Percentiles rank a stretch among this genome's conserved stretches.
Evolutionary conservation across 768 basidiomycete genomes (phyloP).

Genomic region (Tricholoma saponaceum): DNA sequence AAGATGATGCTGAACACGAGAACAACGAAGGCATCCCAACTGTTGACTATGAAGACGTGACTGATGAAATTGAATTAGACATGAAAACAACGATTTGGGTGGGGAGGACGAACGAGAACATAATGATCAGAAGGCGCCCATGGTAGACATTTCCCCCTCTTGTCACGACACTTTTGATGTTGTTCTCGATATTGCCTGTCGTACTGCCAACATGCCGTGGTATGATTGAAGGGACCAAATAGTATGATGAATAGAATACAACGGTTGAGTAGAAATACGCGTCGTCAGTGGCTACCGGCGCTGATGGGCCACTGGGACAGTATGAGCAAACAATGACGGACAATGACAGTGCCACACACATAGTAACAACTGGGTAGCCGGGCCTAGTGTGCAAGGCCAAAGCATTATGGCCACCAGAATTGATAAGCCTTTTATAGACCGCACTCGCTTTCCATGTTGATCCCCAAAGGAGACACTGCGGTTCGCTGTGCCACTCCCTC

Average conservation of each 20-base stretch:
- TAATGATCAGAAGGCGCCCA: conserved; percentile 39
- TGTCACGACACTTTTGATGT: background rate
- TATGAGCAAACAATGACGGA: background rate
- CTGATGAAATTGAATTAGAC: conserved; percentile 4
- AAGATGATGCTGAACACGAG: conserved; percentile 15
- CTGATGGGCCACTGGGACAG: background rate
- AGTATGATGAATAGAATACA: background rate
- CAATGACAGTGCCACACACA: background rate
- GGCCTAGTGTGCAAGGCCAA: background rate
- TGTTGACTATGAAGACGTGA: background rate
- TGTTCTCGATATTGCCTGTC: too few relatives aligned
- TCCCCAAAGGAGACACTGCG: background rate
- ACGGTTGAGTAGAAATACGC: background rate
- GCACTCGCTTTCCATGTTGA: background rate
- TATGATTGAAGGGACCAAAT: background rate
- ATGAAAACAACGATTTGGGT: conserved; percentile 38
- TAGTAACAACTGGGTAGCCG: background rate
- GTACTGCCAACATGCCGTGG: too few relatives aligned
- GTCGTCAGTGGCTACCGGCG: background rate
- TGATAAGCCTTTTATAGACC: background rate
- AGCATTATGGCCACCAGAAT: background rate
- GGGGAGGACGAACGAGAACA: conserved; percentile 26
- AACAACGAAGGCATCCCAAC: background rate
- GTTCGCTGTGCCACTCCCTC: background rate
- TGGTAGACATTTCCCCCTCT: conserved; percentile 21